Base-by-base conservation (phyloP, 148 eudicot species). In the Salicornia ramosissima region DNA sequence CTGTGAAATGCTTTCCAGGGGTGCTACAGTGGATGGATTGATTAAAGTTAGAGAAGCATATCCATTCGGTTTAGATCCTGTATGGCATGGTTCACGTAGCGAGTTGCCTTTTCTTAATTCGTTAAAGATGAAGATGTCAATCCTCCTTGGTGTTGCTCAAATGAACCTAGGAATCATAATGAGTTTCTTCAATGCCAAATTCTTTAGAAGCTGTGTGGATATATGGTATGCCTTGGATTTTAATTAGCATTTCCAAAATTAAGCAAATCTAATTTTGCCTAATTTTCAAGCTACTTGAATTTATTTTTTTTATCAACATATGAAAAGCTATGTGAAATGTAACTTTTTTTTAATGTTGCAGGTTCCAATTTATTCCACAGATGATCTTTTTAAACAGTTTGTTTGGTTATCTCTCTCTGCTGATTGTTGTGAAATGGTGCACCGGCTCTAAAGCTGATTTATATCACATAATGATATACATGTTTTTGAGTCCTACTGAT, bases 401-500 rank as follows among this genome's bases (percentile, higher is more conserved):
- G 67, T 85, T 85, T 75, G 88, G 88, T 42, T 85, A 85, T 76
- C 86, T 82, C 49, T 85, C 88, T 42, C 26, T 78, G 59, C 84
- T 85, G 14, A 80, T 84, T 53, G 64, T 84, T 73, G 31, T 84
- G 59, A 84, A 84, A 75, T 84, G 88, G 88, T 75, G 78, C 80
- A 85, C 84, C 74, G 88, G 88, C 51, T 85, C 88, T 67, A 72
- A 85, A 74, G 88, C 88, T 73, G 88, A 85, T 76, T 69, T 85
- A 25, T 85, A 85, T 65, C 88, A 82, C 70, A 67, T 74, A 46
- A 85, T 85, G 88, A 85, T 85, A 64, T 85, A 85, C 82, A 85
- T 78, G 82, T 82, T 75, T 72, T 72, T 81, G 31, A 80, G 87
- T 78, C 99, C 97, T 53, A 94, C 96, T 30, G 99, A 88, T 67